Evolutionary conservation across 2,329 filamentous ascomycete genomes (phyloP), one percentile per base, ranked within the genome.

Genomic region (Colletotrichum orbiculare): DNA sequence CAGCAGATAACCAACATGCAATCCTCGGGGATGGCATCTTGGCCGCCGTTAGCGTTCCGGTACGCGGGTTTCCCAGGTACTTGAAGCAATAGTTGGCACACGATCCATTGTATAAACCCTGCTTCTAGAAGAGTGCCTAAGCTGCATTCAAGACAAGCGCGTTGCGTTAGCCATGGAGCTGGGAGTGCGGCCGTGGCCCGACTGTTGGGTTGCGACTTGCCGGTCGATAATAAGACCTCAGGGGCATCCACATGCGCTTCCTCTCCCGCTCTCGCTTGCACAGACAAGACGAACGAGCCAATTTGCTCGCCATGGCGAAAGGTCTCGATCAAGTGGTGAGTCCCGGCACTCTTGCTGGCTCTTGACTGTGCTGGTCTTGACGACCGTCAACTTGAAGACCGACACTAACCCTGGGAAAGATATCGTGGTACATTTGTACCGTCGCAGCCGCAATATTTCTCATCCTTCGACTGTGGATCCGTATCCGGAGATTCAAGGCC

Each of bases 401-500:
- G 25, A 25, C 25, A 25, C 25, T 25, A 25, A 25, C 25, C 25
- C 4, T 25, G 25, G 25, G 25, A 5, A 7, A 69, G 63, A 56
- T 69, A 17, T 67, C 67, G 35, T 69, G 68, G 63, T 68, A 69
- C 64, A 68, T 64, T 35, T 69, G 68, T 56, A 68, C 68, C 33
- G 54, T 52, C 41, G 60, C 64, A 41, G 69, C 72, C 1, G 37
- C 72, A 5, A 65, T 72, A 13, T 77, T 77, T 33, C 67, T 76
- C 2, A 61, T 59, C 8, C 66, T 73, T 35, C 70, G 75, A 56
- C 64, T 76, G 57, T 71, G 70, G 56, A 67, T 72, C 37, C 73
- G 74, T 53, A 70, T 70, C 69, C 60, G 47, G 25, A 73, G 72
- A 54, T 68, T 77, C 49, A 71, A 71, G 25, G 67, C 64, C 12